These are phyloP conservation scores for Pyricularia grisea DNA, from an alignment of 2,329 filamentous ascomycete genomes.

Conservation along the genomic window DNA sequence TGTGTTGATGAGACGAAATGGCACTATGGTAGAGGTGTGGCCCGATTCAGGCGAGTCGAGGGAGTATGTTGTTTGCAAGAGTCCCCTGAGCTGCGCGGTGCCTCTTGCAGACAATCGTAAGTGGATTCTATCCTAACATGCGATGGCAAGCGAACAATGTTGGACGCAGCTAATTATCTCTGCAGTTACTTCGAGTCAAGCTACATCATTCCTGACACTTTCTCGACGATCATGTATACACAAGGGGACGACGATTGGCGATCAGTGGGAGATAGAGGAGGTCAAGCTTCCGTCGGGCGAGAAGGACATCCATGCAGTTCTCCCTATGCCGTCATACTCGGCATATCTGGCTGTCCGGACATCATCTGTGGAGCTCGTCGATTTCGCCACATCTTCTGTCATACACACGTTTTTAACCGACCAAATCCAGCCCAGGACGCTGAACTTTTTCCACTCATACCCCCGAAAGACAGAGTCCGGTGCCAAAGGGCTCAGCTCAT, in stretches of 20 bases:
- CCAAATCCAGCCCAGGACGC: slow-evolving; percentile 45
- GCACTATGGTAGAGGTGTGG: slow-evolving; percentile 49
- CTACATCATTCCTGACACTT: slow-evolving; percentile 32
- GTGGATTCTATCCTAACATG: slow-evolving; percentile 7
- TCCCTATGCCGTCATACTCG: slow-evolving; percentile 48
- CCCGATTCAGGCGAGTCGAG: slow-evolving; percentile 31
- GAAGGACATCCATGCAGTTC: slow-evolving; percentile 43
- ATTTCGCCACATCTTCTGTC: slow-evolving; percentile 44
- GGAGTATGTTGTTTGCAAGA: slow-evolving; percentile 41
- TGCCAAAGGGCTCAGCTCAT: slow-evolving; percentile 45
- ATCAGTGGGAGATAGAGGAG: slow-evolving; percentile 40
- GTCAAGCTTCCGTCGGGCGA: slow-evolving; percentile 29
- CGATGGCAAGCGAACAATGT: not conserved
- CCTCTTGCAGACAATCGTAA: slow-evolving; percentile 35
- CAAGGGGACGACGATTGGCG: slow-evolving; percentile 29
- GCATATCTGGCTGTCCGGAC: slow-evolving; percentile 51
- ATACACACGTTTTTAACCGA: slow-evolving; percentile 55
- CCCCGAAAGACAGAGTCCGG: slow-evolving; percentile 43
- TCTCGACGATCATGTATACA: slow-evolving; percentile 42
- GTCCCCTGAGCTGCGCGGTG: slow-evolving; percentile 39
- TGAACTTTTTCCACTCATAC: slow-evolving; percentile 49
- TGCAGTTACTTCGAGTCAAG: slow-evolving; percentile 12
- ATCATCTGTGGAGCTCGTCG: slow-evolving; percentile 49
- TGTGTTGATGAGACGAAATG: slow-evolving; percentile 55
- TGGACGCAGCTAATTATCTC: slow-evolving; percentile 2